Evolutionary conservation across 257 asterid genomes (phyloP).

Genomic region (Gentiana dahurica): DNA sequence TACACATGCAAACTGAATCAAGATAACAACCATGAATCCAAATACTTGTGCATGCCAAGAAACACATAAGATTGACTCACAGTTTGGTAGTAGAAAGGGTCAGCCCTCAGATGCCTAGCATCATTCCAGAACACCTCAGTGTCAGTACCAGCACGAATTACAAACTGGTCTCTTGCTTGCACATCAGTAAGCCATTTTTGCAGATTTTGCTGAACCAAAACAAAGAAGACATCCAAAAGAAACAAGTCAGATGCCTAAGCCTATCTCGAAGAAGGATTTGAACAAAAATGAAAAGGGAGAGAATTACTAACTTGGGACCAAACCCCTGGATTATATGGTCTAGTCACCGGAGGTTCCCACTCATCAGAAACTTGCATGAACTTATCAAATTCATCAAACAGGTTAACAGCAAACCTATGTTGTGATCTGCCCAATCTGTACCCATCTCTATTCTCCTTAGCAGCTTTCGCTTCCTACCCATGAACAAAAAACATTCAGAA

Average conservation of each 20-base stretch:
- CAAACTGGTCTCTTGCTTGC: slow-evolving; percentile 91
- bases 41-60: too few species aligned
- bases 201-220: slow-evolving; percentile 58
- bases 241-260: too few species aligned
- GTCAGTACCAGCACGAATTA: slow-evolving; percentile 73
- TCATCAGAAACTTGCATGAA: slow-evolving; percentile 76
- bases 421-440: slow-evolving; percentile 73
- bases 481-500: background rate
- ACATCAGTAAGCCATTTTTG: slow-evolving; percentile 93
- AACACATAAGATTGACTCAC: slow-evolving; percentile 27
- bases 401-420: slow-evolving; percentile 58
- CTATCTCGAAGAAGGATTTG: background rate
- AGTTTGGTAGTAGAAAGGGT: slow-evolving; percentile 64
- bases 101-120: slow-evolving; percentile 78
- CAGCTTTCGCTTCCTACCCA: slow-evolving; percentile 84
- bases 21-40: too few species aligned
- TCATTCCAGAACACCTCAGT: slow-evolving; percentile 98
- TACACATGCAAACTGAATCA: too few species aligned
- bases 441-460: slow-evolving; percentile 74
- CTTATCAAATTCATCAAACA: slow-evolving; percentile 83
- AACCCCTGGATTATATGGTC: slow-evolving; percentile 77
- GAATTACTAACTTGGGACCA: slow-evolving; percentile 9
- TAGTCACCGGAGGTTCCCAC: slow-evolving; percentile 95
- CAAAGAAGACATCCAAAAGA: background rate
- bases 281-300: slow-evolving; percentile 3